Conservation (phyloP, 2,329 filamentous ascomycete genomes). For the Monilinia fructicola region DNA sequence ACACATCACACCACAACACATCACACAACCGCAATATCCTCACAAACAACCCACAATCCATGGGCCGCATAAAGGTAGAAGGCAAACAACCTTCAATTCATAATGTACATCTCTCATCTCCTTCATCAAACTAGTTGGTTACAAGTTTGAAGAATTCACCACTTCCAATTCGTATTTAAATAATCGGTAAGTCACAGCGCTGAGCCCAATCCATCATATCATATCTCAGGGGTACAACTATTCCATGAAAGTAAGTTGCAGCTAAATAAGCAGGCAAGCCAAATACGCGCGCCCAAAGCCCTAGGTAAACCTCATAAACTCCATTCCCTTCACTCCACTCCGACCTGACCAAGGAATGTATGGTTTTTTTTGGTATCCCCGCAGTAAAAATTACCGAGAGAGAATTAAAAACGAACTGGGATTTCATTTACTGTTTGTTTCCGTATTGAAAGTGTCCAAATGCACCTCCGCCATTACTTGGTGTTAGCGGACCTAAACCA, state of each 20-base stretch:
- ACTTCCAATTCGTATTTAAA: not conserved
- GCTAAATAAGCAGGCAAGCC: not conserved
- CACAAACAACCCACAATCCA: not conserved
- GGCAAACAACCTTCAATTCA: not conserved
- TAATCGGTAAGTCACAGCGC: not conserved
- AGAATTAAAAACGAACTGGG: not conserved
- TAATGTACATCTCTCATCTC: conserved; percentile 2
- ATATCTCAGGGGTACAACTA: not conserved
- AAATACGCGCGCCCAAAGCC: conserved; percentile 6
- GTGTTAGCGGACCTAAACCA: conserved; percentile 71
- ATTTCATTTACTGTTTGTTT: conserved; percentile 31
- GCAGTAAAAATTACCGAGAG: not conserved
- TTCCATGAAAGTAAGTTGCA: not conserved
- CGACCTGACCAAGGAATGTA: conserved; percentile 10
- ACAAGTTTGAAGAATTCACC: not conserved
- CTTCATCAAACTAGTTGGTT: not conserved
- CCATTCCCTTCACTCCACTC: not conserved
- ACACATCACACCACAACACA: not conserved
- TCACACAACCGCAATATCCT: not conserved
- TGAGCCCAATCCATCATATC: not conserved
- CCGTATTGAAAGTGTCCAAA: conserved; percentile 65
- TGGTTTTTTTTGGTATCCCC: not conserved
- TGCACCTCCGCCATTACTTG: conserved; percentile 70
- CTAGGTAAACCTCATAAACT: not conserved
- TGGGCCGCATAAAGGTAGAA: not conserved